Evolutionary conservation across 495 filamentous ascomycete species (phyloP).

Genomic region (Lasiosphaeria hispida): DNA sequence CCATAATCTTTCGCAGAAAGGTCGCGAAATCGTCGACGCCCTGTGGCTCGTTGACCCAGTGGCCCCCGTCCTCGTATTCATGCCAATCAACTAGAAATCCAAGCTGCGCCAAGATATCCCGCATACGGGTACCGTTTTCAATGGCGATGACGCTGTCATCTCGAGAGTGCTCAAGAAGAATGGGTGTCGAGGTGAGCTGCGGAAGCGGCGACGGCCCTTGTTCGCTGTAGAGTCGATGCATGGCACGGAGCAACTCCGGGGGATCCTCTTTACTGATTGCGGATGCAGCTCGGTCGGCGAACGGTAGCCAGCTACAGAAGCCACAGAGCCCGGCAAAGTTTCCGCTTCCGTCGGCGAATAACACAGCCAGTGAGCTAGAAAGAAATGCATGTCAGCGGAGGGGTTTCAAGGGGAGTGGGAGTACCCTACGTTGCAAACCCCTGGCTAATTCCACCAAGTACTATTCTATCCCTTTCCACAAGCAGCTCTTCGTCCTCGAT

Average conservation of each 20-base stretch:
- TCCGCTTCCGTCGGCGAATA: slow-evolving; percentile 12
- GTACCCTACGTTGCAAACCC: slow-evolving; percentile 15
- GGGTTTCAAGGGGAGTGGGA: too few species aligned
- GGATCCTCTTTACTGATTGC: not conserved
- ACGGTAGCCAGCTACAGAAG: slow-evolving; percentile 14
- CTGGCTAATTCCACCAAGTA: slow-evolving; percentile 15
- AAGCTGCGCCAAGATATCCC: not conserved
- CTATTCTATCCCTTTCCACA: slow-evolving; percentile 7
- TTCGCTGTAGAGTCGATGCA: slow-evolving; percentile 6
- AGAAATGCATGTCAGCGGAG: not conserved
- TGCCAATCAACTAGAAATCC: slow-evolving; percentile 3
- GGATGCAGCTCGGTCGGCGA: not conserved
- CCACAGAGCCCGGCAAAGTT: slow-evolving; percentile 10
- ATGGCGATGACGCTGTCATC: slow-evolving; percentile 6
- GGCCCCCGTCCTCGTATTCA: slow-evolving; percentile 13
- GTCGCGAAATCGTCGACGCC: slow-evolving; percentile 11
- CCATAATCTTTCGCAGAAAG: slow-evolving; percentile 4
- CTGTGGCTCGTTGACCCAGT: slow-evolving; percentile 18
- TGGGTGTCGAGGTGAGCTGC: slow-evolving; percentile 2
- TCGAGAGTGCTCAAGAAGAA: slow-evolving; percentile 9
- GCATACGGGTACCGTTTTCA: slow-evolving; percentile 4
- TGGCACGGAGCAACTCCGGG: not conserved
- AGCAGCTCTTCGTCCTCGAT: slow-evolving; percentile 10
- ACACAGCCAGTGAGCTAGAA: slow-evolving; percentile 1
- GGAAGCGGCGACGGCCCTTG: not conserved